Evolutionary conservation across 176 grass and related monocot genomes (phyloP), one percentile per base, ranked within the genome.

Genomic region (Eleusine coracana): DNA sequence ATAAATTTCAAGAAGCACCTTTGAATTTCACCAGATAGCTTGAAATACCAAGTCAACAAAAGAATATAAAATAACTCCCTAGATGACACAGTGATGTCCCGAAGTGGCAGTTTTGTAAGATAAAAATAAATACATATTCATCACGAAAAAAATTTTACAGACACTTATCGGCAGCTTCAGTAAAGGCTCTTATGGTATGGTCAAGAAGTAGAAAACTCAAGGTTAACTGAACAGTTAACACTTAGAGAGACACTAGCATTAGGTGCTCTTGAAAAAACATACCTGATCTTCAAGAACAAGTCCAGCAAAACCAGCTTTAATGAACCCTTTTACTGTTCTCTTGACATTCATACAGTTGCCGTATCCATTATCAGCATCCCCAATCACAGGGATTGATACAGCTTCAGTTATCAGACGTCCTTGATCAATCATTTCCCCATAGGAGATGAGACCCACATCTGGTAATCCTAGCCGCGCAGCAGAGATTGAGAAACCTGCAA

Each of bases 241-340:
- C 12, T 5, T 21, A 55, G 17, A n/a, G 41, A 27, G 46, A 17
- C 29, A 55, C 52, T 54, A 12, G 7, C 11, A 82, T 10, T 81
- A 4, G 42, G 5, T 60, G 52, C 23, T 61, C 8, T 58, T 28
- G 25, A 42, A 55, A 48, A 83, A 28, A 7, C 63, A 51, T 75
- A 98, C 96, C 89, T 98, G 96, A 86, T 98, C 93, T 87, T 98
- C 96, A 40, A 98, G 91, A 88, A 98, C 93, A 76, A 98, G 93
- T 72, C 93, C 96, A 75, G 93, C 88, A 82, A 98, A 98, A 84
- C 96, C 93, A 87, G 96, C 96, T 64, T 93, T 91, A 72, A 98
- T 95, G 80, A 87, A 98, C n/a, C 96, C 96, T 83, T 95, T 98
- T 13, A 98, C 91, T 23, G 93, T 93, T 71, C 96, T 88, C 82